These are phyloP conservation scores for Quercus lobata DNA, from an alignment of 331 rosid genomes.

Conservation along the genomic window DNA sequence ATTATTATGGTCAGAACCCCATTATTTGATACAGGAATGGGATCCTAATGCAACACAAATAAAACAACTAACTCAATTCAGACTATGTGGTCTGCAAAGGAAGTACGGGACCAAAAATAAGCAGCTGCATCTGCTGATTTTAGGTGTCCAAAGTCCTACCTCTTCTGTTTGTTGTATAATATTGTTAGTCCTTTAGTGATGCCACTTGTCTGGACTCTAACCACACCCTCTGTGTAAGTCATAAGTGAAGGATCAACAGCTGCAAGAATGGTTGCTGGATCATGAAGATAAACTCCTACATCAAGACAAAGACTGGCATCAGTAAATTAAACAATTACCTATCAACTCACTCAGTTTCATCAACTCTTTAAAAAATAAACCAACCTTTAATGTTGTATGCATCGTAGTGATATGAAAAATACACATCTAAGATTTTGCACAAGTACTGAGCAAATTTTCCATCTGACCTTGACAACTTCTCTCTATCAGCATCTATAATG, in stretches of 20 bases:
- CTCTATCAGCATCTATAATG: conserved; percentile 58
- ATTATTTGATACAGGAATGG: neutral
- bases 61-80: neutral
- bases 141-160: conserved; percentile 23
- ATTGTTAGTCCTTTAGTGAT: conserved; percentile 83
- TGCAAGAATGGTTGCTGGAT: conserved; percentile 72
- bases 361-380: conserved; percentile 11
- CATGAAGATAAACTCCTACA: conserved; percentile 92
- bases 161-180: conserved; percentile 68
- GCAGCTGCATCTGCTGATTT: neutral
- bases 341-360: conserved; percentile 6
- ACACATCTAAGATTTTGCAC: conserved; percentile 66
- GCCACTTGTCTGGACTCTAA: conserved; percentile 90
- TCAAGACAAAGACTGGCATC: conserved; percentile 12
- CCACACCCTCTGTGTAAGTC: conserved; percentile 74
- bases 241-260: conserved; percentile 74
- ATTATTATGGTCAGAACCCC: neutral
- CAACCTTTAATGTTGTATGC: conserved; percentile 63
- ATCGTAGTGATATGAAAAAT: conserved; percentile 67
- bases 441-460: conserved; percentile 76
- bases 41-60: neutral
- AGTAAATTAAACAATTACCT: conserved; percentile 13
- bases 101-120: neutral
- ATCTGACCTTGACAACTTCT: conserved; percentile 58
- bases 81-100: neutral